phyloP scores from a whole-genome alignment of 225 moss, liverwort and hornwort genomes.

The Antitrichia curtipendula region DNA sequence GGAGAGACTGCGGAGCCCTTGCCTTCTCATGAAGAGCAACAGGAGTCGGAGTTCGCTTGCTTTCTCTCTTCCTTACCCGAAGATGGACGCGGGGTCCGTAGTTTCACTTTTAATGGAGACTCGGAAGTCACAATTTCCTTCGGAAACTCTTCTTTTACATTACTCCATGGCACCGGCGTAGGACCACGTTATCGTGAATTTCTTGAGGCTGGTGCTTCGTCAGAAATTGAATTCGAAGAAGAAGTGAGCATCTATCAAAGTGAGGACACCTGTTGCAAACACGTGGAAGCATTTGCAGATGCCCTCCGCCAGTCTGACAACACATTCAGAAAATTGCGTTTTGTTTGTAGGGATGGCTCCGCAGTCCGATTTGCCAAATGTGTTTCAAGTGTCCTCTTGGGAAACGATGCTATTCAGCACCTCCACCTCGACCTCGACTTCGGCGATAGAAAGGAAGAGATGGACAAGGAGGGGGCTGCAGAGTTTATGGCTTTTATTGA shows the following conservation, averaged over 20 bases:
- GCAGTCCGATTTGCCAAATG: neutral
- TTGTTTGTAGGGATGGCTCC: accelerated
- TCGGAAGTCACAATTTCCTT: accelerated
- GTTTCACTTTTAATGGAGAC: accelerated
- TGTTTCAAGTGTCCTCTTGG: neutral
- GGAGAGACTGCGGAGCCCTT: neutral
- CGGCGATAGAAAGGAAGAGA: too few relatives aligned
- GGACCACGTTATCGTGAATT: neutral
- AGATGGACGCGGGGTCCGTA: accelerated
- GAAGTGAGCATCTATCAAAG: accelerated
- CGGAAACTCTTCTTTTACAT: neutral
- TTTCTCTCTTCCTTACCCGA: neutral
- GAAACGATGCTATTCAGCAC: neutral
- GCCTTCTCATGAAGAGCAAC: neutral
- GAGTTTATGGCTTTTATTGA: neutral
- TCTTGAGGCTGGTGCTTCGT: neutral
- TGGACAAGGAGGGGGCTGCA: neutral
- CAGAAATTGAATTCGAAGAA: neutral
- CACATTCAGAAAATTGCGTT: accelerated
- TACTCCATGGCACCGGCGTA: neutral
- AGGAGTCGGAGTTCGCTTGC: neutral
- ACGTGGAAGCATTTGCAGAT: neutral
- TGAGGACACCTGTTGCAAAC: neutral
- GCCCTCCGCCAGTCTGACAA: neutral
- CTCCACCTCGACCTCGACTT: accelerated